Evolutionary conservation across 2,329 filamentous ascomycete genomes (phyloP), one percentile per base, ranked within the genome.

Genomic region (Sphaerulina vaccinii): DNA sequence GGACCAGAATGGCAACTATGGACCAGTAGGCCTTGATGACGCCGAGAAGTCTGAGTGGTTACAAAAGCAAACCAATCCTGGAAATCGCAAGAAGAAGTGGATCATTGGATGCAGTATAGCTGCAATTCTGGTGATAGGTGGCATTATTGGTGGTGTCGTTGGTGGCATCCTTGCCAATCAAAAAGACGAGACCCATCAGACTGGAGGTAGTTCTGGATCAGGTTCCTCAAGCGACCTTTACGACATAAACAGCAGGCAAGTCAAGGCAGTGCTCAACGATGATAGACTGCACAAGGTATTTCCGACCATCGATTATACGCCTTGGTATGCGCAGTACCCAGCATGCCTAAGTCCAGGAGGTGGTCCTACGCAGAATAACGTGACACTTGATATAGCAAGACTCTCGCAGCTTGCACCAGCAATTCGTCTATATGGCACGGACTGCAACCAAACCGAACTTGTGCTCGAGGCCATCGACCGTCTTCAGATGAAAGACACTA

Each of bases 361-460:
- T 61, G 88, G 88, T 1, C 87, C 92, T 0, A 91, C 86, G 27
- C 92, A 96, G 68, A 96, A 97, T 74, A 96, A 97, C 68, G 79
- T 97, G 59, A 97, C 93, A 0, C 84, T 89, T 47, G 92, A 97
- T 68, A 76, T 96, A 52, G 92, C 93, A 1, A 85, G 96, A 8
- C 82, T 97, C 45, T 90, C 88, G 10, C 90, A 96, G 68, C 77
- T 97, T 37, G 96, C 90, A 54, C 91, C 95, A 68, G 85, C 84
- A 2, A 81, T 97, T 41, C 86, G 92, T 6, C 78, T 96, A 1
- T 97, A 97, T 68, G 92, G 92, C 43, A 97, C 90, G 10, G 92
- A 97, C 73, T 97, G 92, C 79, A 96, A 96, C 71, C 92, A 97
- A 72, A 97, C 92, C 0, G 82, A 96, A 70, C 93, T 97, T 87